phyloP scores from a whole-genome alignment of 2,329 filamentous ascomycete genomes.

The Bimuria novae-zelandiae region DNA sequence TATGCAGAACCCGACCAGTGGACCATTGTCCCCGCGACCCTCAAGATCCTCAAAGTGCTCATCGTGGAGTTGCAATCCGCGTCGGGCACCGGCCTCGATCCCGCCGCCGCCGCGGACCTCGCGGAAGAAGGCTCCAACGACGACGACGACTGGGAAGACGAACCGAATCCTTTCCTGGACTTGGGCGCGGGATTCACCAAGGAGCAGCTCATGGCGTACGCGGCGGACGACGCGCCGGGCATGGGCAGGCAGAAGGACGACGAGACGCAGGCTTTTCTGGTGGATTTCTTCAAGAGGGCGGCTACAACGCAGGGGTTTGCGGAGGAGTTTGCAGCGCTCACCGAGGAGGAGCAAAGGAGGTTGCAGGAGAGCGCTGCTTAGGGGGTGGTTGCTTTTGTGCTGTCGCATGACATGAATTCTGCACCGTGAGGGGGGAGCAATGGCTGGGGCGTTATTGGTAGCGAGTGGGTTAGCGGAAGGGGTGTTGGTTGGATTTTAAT shows the following conservation, averaged over 20 bases:
- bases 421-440: background rate
- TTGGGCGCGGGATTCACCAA: constrained; percentile 62
- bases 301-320: constrained; percentile 60
- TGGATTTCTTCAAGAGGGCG: constrained; percentile 74
- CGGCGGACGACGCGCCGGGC: constrained; percentile 57
- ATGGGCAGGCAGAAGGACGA: constrained; percentile 74
- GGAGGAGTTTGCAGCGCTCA: constrained; percentile 60
- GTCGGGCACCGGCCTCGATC: constrained; percentile 66
- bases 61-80: constrained; percentile 89
- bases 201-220: constrained; percentile 77
- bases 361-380: constrained; percentile 46
- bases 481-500: too few relatives aligned
- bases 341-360: constrained; percentile 58
- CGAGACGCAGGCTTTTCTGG: constrained; percentile 84
- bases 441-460: background rate
- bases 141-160: constrained; percentile 75
- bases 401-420: background rate
- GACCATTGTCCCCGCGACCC: constrained; percentile 81
- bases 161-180: constrained; percentile 73
- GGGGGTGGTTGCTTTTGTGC: background rate
- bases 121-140: constrained; percentile 69
- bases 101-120: constrained; percentile 63
- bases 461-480: too few relatives aligned
- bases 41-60: constrained; percentile 96
- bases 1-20: constrained; percentile 81